Evolutionary conservation across 2,329 filamentous ascomycete genomes (phyloP), one percentile per base, ranked within the genome.

Genomic region (Chrysoporthe deuterocubensis): DNA sequence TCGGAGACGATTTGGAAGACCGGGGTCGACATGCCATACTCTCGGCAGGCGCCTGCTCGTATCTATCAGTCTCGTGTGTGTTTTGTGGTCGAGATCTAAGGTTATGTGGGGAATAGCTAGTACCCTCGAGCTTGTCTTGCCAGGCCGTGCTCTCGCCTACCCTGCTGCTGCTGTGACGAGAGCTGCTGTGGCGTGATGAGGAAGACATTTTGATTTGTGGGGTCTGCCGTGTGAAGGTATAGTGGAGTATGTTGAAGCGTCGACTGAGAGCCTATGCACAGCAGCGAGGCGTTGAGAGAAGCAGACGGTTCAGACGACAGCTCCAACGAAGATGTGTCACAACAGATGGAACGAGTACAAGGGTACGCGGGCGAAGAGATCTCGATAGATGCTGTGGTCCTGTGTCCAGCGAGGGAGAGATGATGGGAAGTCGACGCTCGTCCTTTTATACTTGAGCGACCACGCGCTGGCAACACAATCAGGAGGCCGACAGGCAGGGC

Each of bases 1-100:
- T 78, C 76, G 5, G 75, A 78, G 48, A 77, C 72, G 58, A 78
- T 72, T 67, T 77, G 74, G 67, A 76, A 78, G n/a, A 73, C 69
- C 26, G 76, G 74, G 7, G 71, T 70, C 8, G 71, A 71, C 37
- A 78, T 75, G 44, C 74, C 73, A 61, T 68, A 75, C 32, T 74
- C 74, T 21, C 68, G 71, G 71, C 78, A 79, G 26, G 75, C 72
- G 1, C 75, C 78, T 79, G 68, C 40, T 71, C 65, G 60, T 11
- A n/a, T 7, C 11, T 44, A 60, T 61, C 9, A 61, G 52, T 32
- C 26, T 26, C 18, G 11, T 16, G 32, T 16, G 32, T 4, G 60
- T 61, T 13, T 37, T 1, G 32, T 32, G 14, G 37, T 37, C 32
- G 8, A 4, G 8, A 16, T 26, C 6, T 5, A 43, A 32, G 34